These are phyloP conservation scores for Alternaria atra DNA, from an alignment of 2,329 filamentous ascomycete species.

Conservation along the genomic window DNA sequence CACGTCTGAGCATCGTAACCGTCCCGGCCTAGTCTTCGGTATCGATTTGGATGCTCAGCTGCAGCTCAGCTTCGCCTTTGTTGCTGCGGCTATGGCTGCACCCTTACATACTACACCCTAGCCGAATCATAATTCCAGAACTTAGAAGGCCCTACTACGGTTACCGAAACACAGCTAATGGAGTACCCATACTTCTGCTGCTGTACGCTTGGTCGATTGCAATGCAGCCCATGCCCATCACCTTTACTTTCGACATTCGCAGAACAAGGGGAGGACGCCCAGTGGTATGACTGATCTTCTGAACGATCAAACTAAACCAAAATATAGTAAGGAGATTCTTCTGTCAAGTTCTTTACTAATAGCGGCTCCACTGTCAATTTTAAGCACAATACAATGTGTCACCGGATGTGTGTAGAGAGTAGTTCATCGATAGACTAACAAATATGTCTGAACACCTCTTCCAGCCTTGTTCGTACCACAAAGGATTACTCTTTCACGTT, in stretches of 20 bases:
- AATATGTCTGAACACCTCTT: neutral
- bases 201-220: neutral
- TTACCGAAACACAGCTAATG: neutral
- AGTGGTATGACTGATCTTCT: neutral
- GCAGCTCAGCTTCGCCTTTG: neutral
- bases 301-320: neutral
- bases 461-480: neutral
- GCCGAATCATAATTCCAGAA: neutral
- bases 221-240: neutral
- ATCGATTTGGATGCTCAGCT: neutral
- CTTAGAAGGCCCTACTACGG: neutral
- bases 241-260: neutral
- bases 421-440: neutral
- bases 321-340: neutral
- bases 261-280: neutral
- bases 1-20: neutral
- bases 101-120: neutral
- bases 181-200: neutral
- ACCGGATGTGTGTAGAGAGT: neutral
- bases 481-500: neutral
- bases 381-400: neutral
- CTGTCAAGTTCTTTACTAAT: neutral
- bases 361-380: neutral
- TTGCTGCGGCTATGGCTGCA: conserved; percentile 4
- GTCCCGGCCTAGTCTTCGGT: neutral